Base-by-base conservation (phyloP, 208 protist species). In the Trypanosomatidae sp. region DNA sequence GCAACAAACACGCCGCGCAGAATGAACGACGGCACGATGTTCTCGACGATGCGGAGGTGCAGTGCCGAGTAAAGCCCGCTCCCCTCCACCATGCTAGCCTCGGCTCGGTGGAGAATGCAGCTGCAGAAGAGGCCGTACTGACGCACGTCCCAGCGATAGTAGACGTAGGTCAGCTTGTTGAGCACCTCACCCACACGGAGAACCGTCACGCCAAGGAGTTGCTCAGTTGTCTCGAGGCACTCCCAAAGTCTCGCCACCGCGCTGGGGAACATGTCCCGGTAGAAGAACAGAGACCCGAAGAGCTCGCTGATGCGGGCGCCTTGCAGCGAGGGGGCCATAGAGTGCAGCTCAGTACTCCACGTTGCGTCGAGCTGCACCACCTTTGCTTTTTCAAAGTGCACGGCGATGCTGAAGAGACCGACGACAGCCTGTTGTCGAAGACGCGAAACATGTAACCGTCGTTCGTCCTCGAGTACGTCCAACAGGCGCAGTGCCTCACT, bases 81-180 rank as follows among this genome's bases (percentile, higher is more conserved):
- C 12, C 71, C 71, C 33, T 73, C 80, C 43, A 71, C 43, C 76
- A 82, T 83, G 49, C 85, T 87, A 28, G 66, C 81, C 75, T 89
- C 84, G 12, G 84, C 77, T 59, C 76, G 82, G 33, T 85, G 81
- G 25, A 91, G 73, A n/a, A 91, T 76, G 73, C 82, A 88, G 59
- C 66, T 77, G 59, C 82, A 85, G 60, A 83, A 76, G 25, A 87
- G 64, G 59, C 84, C 87, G 66, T 77, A 89, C 58, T 73, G 73
- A n/a, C 58, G 71, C 28, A 69, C 76, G 58, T 89, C 77, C 81
- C 84, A 89, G 56, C 73, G 65, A 74, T 84, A 91, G 74, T 89
- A 91, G 5, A 84, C 79, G 62, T 83, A 85, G 28, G 81, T 76
- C 28, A 91, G 72, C 67, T 86, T 85, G 74, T 89, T 87, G 41